Conservation (phyloP, 2,329 filamentous ascomycete genomes). For the Ophiostoma australiae region DNA sequence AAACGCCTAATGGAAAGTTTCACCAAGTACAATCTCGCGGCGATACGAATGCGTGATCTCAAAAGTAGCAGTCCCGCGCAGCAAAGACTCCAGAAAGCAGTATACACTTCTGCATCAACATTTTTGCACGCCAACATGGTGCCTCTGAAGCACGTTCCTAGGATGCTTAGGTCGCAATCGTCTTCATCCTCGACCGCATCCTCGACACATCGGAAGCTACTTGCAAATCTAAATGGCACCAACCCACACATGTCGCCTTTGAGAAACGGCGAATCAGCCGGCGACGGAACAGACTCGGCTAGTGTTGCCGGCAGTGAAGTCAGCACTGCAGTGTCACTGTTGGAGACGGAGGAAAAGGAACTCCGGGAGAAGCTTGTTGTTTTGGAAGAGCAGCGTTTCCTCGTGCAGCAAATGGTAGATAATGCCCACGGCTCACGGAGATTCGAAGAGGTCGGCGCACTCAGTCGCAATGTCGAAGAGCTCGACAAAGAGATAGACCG, state of each 20-base stretch:
- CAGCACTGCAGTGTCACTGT: slow-evolving; percentile 50
- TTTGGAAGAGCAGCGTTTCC: slow-evolving; percentile 84
- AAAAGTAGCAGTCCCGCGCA: slow-evolving; percentile 69
- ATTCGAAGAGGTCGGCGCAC: slow-evolving; percentile 79
- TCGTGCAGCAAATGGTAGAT: slow-evolving; percentile 80
- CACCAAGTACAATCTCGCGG: slow-evolving; percentile 77
- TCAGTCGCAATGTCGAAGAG: slow-evolving; percentile 77
- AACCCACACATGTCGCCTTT: slow-evolving; percentile 36
- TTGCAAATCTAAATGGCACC: slow-evolving; percentile 30
- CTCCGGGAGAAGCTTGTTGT: slow-evolving; percentile 75
- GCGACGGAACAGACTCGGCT: slow-evolving; percentile 44
- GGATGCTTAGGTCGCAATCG: slow-evolving; percentile 50
- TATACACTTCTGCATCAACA: slow-evolving; percentile 74
- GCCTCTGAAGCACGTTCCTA: slow-evolving; percentile 70
- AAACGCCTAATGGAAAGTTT: slow-evolving; percentile 86
- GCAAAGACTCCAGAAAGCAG: slow-evolving; percentile 68
- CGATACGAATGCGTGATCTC: slow-evolving; percentile 73
- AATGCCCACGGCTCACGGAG: slow-evolving; percentile 69
- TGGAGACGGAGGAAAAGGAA: slow-evolving; percentile 80
- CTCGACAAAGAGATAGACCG: slow-evolving; percentile 70
- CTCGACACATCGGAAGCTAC: slow-evolving; percentile 31
- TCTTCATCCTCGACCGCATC: slow-evolving; percentile 26
- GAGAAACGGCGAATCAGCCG: slow-evolving; percentile 44
- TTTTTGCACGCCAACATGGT: slow-evolving; percentile 91
- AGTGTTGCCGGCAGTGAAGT: slow-evolving; percentile 47